Percentiles rank a stretch among this genome's conserved stretches.
Evolutionary conservation across 495 filamentous ascomycete genomes (phyloP).

Genomic region (Filosporella fistucella): DNA sequence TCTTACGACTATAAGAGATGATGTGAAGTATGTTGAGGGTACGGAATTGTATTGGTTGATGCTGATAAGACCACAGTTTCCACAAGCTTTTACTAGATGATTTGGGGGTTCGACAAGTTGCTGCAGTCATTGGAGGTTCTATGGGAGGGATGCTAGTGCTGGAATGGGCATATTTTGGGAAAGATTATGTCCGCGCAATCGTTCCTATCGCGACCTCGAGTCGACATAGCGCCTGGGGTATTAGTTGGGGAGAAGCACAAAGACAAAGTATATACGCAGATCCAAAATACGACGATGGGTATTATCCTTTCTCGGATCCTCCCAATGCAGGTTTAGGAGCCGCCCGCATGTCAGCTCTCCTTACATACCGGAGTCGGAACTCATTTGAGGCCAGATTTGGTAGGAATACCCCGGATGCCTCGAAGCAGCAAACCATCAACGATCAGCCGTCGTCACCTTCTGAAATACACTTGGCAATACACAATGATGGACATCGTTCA

Average conservation of each 20-base stretch:
- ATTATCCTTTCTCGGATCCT: conserved; percentile 80
- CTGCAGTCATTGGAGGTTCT: conserved; percentile 90
- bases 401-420: conserved; percentile 83
- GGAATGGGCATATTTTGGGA: conserved; percentile 95
- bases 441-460: conserved; percentile 51
- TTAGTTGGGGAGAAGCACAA: conserved; percentile 98
- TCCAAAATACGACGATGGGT: conserved; percentile 96
- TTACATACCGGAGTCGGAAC: conserved; percentile 94
- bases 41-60: not conserved
- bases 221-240: conserved; percentile 96
- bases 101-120: conserved; percentile 79
- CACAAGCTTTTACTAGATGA: conserved; percentile 91
- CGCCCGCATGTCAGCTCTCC: conserved; percentile 91
- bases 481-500: conserved; percentile 88
- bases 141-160: conserved; percentile 98
- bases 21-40: conserved; percentile 81
- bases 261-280: conserved; percentile 97
- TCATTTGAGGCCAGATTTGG: conserved; percentile 96
- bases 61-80: conserved; percentile 49
- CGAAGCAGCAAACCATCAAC: conserved; percentile 73
- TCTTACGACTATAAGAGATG: conserved; percentile 88
- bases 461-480: conserved; percentile 87
- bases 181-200: conserved; percentile 86
- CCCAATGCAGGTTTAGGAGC: conserved; percentile 84
- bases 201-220: conserved; percentile 94